Conservation (phyloP, 2,329 filamentous ascomycete species). For the Curvularia sp. region DNA sequence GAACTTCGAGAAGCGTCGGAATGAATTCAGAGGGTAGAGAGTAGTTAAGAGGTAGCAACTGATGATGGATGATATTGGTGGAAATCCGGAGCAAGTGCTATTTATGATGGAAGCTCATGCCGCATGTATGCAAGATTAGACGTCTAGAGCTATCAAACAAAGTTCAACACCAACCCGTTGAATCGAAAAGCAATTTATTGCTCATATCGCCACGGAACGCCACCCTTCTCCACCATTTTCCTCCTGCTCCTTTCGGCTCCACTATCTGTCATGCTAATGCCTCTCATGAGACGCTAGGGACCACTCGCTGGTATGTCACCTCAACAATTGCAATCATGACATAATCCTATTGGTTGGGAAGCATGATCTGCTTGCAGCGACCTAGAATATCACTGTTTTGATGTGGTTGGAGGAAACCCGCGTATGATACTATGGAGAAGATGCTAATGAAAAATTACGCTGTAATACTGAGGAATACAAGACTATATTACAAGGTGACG, state of each 20-base stretch:
- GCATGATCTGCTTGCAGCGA: neutral
- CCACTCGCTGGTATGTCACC: neutral
- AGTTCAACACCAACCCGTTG: neutral
- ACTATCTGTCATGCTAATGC: neutral
- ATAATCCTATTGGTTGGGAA: neutral
- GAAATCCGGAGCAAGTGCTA: neutral
- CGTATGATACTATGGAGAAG: neutral
- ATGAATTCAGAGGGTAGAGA: too few relatives aligned
- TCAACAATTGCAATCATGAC: neutral
- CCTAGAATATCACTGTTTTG: neutral
- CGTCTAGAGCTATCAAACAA: neutral
- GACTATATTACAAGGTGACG: neutral
- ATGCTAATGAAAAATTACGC: neutral
- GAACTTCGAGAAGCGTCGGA: neutral
- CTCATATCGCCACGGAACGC: neutral
- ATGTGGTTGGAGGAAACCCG: neutral
- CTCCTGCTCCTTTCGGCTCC: neutral
- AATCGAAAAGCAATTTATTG: neutral
- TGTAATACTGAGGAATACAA: neutral
- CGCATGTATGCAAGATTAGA: neutral
- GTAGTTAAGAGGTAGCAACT: neutral
- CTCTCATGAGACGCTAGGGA: neutral
- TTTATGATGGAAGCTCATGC: neutral
- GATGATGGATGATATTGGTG: neutral
- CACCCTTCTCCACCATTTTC: neutral